These are phyloP conservation scores for Yarrowia sp. DNA, from an alignment of 805 yeast species.

Conservation along the genomic window DNA sequence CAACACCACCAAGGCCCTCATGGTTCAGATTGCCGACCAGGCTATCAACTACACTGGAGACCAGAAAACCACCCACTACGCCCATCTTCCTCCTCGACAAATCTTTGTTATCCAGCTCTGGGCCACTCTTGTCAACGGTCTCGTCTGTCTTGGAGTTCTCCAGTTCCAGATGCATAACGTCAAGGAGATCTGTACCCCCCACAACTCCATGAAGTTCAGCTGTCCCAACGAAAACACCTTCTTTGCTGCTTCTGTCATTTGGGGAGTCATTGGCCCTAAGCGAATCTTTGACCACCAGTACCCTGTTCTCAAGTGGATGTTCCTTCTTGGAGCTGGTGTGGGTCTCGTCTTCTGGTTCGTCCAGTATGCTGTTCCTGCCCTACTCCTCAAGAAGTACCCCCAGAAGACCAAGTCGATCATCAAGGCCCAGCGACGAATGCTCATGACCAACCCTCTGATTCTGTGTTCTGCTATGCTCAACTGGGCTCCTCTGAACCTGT, in stretches of 20 bases:
- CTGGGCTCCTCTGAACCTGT: not conserved
- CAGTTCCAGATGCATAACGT: not conserved
- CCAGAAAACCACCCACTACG: slow-evolving; percentile 59
- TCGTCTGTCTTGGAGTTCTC: not conserved
- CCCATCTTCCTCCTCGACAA: slow-evolving; percentile 53
- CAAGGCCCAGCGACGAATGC: not conserved
- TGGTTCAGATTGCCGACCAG: slow-evolving; percentile 40
- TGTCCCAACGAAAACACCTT: not conserved
- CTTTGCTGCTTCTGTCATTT: not conserved
- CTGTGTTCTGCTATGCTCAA: not conserved
- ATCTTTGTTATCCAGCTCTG: not conserved
- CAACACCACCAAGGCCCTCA: slow-evolving; percentile 29
- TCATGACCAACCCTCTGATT: not conserved
- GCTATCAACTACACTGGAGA: slow-evolving; percentile 55
- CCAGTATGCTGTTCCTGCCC: not conserved
- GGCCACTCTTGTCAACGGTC: not conserved
- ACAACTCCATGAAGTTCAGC: not conserved
- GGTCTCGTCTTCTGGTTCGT: not conserved
- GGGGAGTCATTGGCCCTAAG: not conserved
- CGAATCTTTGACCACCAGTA: not conserved
- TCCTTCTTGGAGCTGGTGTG: not conserved
- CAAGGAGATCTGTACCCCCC: not conserved
- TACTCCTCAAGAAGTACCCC: not conserved
- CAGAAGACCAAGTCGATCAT: not conserved
- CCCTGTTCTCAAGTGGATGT: not conserved